Evolutionary conservation across 164 flowering plant genomes (phyloP), one percentile per base, ranked within the genome.

Genomic region (Macadamia integrifolia): DNA sequence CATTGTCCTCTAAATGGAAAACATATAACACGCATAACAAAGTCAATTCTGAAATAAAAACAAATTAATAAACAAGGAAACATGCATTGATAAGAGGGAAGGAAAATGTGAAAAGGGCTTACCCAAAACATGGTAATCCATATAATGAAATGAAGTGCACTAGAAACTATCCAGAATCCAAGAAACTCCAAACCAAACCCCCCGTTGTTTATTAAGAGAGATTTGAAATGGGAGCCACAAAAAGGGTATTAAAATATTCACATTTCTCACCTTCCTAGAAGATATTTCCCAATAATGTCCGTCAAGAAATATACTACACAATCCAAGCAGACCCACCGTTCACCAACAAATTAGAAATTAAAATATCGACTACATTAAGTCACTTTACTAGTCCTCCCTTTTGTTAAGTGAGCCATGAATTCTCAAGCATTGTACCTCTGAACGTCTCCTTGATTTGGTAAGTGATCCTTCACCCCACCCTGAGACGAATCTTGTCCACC

Each of bases 401-500:
- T 49, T 31, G 56, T 35, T 48, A 12, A n/a, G 15, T 40, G 6
- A 10, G 30, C 30, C 28, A 15, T 15, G 13, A 23, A 31, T 52
- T 53, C 59, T 53, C 23, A n/a, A 30, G 31, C 42, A 43, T 9
- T 43, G 42, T 43, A 40, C 23, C 50, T 18, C 6, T 32, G 30
- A 65, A 65, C 50, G 15, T 28, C 35, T 53, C 53, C 11, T 10
- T 49, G 53, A 49, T 49, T 14, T 49, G 15, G 53, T 49, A 14
- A 64, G 67, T 49, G 42, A 50, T 73, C 67, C 57, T 70, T 64
- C 42, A 58, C 69, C 72, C 40, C 78, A 72, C 52, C 52, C 60
- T 69, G 73, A 67, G 69, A n/a, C 8, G 53, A 46, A 72, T 69
- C 65, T 64, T 74, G 82, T 46, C 57, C 18, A 14, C 57, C 57